Evolutionary conservation across 306 rosid genomes (phyloP).

Genomic region (Cicer chorassanicum): DNA sequence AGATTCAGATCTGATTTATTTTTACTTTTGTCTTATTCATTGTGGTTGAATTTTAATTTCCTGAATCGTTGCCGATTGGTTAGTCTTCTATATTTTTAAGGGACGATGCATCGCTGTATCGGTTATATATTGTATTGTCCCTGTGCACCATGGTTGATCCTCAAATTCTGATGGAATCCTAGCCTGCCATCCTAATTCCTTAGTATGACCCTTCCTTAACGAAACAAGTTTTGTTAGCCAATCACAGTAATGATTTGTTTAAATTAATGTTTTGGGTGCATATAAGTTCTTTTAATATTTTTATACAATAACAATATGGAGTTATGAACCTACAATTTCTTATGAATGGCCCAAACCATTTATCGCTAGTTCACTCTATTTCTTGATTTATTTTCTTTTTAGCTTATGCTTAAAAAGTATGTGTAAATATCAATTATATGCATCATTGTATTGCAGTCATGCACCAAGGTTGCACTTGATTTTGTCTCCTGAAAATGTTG

Average conservation of each 20-base stretch:
- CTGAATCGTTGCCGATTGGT: no score
- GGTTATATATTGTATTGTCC: no score
- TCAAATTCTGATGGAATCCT: neutral
- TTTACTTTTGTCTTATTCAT: no score
- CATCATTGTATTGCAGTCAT: constrained; percentile 61
- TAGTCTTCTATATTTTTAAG: no score
- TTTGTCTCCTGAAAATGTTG: constrained; percentile 89
- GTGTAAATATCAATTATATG: constrained; percentile 14
- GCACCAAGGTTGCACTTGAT: constrained; percentile 86
- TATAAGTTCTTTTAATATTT: neutral
- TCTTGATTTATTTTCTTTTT: neutral
- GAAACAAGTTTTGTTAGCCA: neutral
- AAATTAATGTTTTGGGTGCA: neutral
- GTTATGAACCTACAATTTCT: neutral
- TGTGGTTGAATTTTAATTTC: no score
- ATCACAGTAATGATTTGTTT: constrained; percentile 5
- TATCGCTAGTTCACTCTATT: neutral
- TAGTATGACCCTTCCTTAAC: neutral
- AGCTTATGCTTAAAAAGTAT: neutral
- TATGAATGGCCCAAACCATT: neutral
- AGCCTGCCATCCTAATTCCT: neutral
- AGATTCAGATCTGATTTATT: no score
- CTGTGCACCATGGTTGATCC: neutral
- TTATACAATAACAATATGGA: neutral
- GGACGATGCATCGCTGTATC: no score